Evolutionary conservation across 352 stramenopile species (phyloP).

Genomic region (Phytophthora brassicae): DNA sequence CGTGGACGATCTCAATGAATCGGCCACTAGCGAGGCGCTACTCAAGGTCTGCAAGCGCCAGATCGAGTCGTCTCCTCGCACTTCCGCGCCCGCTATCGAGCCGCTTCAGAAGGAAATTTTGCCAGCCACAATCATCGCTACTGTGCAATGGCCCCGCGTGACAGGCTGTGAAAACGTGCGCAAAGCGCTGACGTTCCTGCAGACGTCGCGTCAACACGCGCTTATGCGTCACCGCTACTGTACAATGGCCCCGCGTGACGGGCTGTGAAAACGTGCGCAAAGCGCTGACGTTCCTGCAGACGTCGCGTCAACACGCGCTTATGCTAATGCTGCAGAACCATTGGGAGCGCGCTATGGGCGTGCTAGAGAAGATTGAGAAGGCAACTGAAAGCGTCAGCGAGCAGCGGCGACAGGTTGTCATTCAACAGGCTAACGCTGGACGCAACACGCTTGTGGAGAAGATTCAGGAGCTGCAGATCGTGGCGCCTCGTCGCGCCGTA

Average conservation of each 20-base stretch:
- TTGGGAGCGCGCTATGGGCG: constrained; percentile 69
- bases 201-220: constrained; percentile 72
- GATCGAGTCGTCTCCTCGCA: constrained; percentile 50
- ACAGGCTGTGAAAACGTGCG: constrained; percentile 60
- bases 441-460: constrained; percentile 34
- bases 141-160: constrained; percentile 18
- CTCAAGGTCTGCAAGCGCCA: constrained; percentile 65
- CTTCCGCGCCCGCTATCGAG: neutral
- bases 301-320: constrained; percentile 70
- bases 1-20: constrained; percentile 28
- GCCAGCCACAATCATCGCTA: neutral
- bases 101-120: constrained; percentile 18
- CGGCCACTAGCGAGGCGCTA: constrained; percentile 44
- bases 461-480: constrained; percentile 37
- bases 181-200: constrained; percentile 64
- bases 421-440: constrained; percentile 57
- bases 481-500: constrained; percentile 32
- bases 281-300: constrained; percentile 64
- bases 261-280: constrained; percentile 68
- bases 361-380: constrained; percentile 77
- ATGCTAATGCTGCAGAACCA: constrained; percentile 80
- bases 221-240: constrained; percentile 36
- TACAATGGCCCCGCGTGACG: constrained; percentile 46
- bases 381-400: constrained; percentile 66
- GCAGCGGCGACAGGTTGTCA: constrained; percentile 65